Conservation (phyloP, 208 protist genomes). For the Leishmania major region DNA sequence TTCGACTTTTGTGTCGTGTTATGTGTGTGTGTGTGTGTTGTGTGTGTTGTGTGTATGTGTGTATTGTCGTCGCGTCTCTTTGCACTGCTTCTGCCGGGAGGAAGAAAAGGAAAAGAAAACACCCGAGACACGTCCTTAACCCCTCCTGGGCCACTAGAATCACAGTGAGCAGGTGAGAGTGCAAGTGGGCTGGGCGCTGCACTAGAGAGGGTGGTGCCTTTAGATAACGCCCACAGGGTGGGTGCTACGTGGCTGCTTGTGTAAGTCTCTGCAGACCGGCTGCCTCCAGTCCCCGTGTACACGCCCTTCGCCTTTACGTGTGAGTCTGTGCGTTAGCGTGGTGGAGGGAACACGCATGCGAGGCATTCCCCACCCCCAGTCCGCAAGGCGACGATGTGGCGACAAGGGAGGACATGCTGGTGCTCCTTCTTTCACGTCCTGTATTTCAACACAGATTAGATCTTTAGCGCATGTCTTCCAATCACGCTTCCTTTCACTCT, state of each 20-base stretch:
- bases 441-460: background rate
- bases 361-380: background rate
- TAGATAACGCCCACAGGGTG: background rate
- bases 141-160: background rate
- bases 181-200: background rate
- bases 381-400: background rate
- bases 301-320: background rate
- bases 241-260: background rate
- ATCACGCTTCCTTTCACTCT: too few relatives aligned
- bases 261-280: background rate
- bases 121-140: background rate
- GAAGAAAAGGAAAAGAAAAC: background rate
- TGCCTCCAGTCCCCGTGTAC: background rate
- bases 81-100: background rate
- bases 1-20: background rate
- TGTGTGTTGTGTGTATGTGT: background rate
- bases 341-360: background rate
- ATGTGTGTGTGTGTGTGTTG: background rate
- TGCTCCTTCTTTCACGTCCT: background rate
- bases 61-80: background rate
- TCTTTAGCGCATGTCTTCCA: background rate
- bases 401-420: too few relatives aligned
- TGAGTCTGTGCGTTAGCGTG: background rate
- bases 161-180: background rate
- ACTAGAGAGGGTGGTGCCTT: background rate